phyloP scores from a whole-genome alignment of 345 rosid genomes.

The Bruguiera gymnorhiza region DNA sequence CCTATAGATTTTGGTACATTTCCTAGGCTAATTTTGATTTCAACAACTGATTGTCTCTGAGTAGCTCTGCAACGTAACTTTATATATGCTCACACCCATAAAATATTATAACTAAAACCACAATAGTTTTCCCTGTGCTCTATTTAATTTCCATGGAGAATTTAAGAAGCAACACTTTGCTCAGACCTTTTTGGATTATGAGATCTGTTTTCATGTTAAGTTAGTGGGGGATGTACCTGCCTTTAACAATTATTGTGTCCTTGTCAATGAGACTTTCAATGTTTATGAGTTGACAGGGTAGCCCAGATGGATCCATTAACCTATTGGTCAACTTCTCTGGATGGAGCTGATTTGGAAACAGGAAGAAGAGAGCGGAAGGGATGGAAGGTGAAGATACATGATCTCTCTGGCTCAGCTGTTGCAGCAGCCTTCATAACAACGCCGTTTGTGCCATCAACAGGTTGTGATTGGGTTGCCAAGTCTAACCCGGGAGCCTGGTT shows the following conservation, averaged over 20 bases:
- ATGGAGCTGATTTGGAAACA: conserved; percentile 49
- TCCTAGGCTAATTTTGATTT: neutral
- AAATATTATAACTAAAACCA: no score
- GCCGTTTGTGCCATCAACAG: conserved; percentile 91
- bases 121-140: no score
- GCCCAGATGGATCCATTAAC: conserved; percentile 63
- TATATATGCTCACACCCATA: neutral
- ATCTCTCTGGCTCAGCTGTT: conserved; percentile 93
- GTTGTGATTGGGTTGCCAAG: conserved; percentile 97
- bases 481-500: conserved; percentile 98
- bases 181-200: neutral
- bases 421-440: conserved; percentile 98
- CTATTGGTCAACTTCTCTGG: conserved; percentile 55
- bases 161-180: conserved; percentile 1
- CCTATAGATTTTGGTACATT: neutral
- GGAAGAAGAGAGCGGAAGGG: conserved; percentile 93
- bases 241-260: conserved; percentile 14
- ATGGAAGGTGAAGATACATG: conserved; percentile 98
- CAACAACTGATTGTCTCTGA: neutral
- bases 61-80: conserved; percentile 1
- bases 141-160: neutral
- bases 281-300: conserved; percentile 49
- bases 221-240: conserved; percentile 7
- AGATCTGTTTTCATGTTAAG: neutral
- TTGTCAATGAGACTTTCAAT: conserved; percentile 32